Evolutionary conservation across 352 stramenopile genomes (phyloP).

Genomic region (Poterioochromonas sp.): DNA sequence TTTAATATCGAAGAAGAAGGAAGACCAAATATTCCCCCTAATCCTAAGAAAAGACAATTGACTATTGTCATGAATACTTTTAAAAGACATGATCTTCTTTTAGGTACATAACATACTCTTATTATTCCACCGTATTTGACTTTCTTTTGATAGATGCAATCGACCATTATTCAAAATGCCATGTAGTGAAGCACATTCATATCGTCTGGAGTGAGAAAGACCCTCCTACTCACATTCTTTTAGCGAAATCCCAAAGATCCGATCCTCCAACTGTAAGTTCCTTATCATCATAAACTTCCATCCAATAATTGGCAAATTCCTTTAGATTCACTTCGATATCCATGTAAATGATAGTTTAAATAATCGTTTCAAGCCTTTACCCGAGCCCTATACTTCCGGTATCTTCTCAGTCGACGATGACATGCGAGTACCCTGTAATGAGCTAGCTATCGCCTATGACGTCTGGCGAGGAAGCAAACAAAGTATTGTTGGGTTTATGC

Average conservation of each 20-base stretch:
- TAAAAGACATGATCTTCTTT: conserved; percentile 3
- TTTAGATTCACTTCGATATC: conserved; percentile 40
- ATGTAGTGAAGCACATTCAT: neutral
- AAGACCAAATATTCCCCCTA: neutral
- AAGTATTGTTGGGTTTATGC: conserved; percentile 47
- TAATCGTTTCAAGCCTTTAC: conserved; percentile 41
- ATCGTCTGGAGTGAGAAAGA: conserved; percentile 10
- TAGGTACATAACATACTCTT: neutral
- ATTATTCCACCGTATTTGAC: neutral
- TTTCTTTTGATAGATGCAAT: neutral
- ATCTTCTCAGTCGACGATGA: conserved; percentile 51
- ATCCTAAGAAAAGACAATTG: neutral
- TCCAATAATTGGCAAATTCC: neutral
- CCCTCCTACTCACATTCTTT: neutral
- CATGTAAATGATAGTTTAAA: conserved; percentile 44
- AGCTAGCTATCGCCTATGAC: conserved; percentile 44
- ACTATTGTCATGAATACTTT: conserved; percentile 27
- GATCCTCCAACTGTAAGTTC: neutral
- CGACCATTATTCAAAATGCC: conserved; percentile 10
- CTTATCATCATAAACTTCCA: neutral
- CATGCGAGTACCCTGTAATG: conserved; percentile 43
- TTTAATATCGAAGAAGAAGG: neutral
- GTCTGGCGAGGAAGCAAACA: conserved; percentile 39
- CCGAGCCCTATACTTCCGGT: conserved; percentile 33
- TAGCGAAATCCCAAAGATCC: neutral